Conservation (phyloP, 73 alveolate species). For the Strombidium stylifer region DNA sequence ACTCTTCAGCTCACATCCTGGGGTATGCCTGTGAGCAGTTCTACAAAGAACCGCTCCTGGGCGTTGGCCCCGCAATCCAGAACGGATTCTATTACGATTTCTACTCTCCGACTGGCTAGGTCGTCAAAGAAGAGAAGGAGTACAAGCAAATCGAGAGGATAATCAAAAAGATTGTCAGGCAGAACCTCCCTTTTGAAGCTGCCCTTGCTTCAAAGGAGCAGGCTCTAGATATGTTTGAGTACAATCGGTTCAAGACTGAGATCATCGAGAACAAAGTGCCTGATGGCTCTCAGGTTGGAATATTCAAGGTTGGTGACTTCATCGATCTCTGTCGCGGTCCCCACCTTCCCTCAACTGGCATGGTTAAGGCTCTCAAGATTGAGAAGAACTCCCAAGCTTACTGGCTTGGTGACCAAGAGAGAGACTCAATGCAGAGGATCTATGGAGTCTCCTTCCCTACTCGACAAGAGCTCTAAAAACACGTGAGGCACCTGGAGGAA, state of each 20-base stretch:
- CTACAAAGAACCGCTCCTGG: constrained; percentile 55
- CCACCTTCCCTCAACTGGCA: constrained; percentile 95
- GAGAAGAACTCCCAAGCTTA: constrained; percentile 94
- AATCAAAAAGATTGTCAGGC: constrained; percentile 72
- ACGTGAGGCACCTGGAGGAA: constrained; percentile 88
- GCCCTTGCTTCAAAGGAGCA: constrained; percentile 86
- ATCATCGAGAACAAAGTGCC: constrained; percentile 88
- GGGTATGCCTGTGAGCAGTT: constrained; percentile 87
- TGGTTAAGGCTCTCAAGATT: constrained; percentile 91
- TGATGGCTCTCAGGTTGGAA: constrained; percentile 90
- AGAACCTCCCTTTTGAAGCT: constrained; percentile 91
- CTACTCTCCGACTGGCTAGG: constrained; percentile 62
- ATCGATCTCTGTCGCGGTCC: constrained; percentile 99
- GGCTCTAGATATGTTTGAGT: constrained; percentile 87
- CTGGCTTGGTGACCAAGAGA: constrained; percentile 97
- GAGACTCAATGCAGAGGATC: constrained; percentile 92
- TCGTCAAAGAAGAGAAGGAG: constrained; percentile 70
- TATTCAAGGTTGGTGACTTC: constrained; percentile 94
- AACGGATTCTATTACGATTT: constrained; percentile 96
- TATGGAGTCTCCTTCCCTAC: constrained; percentile 92
- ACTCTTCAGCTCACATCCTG: constrained; percentile 87
- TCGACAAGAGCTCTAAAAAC: constrained; percentile 91
- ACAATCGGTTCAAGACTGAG: constrained; percentile 86
- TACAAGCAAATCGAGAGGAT: constrained; percentile 67
- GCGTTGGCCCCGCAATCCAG: constrained; percentile 88